Percentiles rank a stretch among this genome's conserved stretches.
phyloP scores from a whole-genome alignment of 192 early-diverging fungal species.

The Hyaloraphidium curvatum region DNA sequence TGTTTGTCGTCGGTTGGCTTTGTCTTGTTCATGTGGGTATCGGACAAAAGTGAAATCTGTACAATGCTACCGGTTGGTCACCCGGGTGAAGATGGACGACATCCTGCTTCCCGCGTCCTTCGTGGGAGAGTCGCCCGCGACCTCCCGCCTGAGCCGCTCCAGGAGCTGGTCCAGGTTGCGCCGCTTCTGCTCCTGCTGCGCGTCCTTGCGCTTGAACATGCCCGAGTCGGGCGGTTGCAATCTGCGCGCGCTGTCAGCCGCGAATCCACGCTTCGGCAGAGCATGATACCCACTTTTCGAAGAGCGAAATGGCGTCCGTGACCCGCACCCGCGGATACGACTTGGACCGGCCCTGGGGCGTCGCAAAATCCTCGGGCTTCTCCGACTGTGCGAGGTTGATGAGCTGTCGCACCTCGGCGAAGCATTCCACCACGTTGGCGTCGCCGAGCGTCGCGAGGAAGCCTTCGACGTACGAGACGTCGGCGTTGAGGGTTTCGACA shows the following conservation, averaged over 20 bases:
- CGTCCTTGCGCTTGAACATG: constrained; percentile 8
- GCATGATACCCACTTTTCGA: constrained; percentile 59
- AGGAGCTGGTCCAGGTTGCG: too few relatives aligned
- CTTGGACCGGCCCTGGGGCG: constrained; percentile 34
- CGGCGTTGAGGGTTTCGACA: constrained; percentile 39
- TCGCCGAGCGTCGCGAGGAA: constrained; percentile 50
- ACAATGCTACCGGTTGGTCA: too few relatives aligned
- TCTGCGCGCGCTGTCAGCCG: neutral
- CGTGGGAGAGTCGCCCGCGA: constrained; percentile 12
- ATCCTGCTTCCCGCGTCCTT: constrained; percentile 26
- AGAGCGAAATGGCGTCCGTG: constrained; percentile 34
- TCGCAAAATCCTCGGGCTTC: constrained; percentile 58
- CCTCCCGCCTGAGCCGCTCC: too few relatives aligned
- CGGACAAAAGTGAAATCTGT: too few relatives aligned
- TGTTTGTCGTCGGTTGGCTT: too few relatives aligned
- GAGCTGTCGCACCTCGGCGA: constrained; percentile 20
- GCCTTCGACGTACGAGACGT: constrained; percentile 51
- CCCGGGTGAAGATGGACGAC: too few relatives aligned
- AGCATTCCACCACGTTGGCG: constrained; percentile 16
- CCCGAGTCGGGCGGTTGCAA: constrained; percentile 2
- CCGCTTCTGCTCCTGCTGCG: too few relatives aligned
- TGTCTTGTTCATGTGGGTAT: too few relatives aligned
- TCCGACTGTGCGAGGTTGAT: constrained; percentile 42
- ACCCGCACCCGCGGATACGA: constrained; percentile 45
- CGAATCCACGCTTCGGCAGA: neutral